These are phyloP conservation scores for Stevia rebaudiana DNA, from an alignment of 140 eudicot genomes.

Conservation along the genomic window DNA sequence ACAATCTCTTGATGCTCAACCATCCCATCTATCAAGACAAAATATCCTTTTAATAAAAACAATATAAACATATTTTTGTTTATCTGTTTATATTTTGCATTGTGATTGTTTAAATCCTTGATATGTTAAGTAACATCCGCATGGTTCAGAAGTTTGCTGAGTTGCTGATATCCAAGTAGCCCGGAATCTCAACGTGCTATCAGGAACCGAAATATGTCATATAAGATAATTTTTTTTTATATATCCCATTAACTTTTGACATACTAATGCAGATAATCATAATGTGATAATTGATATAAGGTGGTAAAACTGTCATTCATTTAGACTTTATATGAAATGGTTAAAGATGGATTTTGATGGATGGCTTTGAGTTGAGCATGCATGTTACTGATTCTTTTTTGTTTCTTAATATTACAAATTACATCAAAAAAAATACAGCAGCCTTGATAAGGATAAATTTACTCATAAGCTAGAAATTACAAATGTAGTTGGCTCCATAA, in stretches of 20 bases:
- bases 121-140: constrained; percentile 37
- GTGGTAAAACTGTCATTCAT: neutral
- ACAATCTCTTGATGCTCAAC: constrained; percentile 71
- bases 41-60: constrained; percentile 51
- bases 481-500: too few relatives aligned
- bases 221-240: constrained; percentile 27
- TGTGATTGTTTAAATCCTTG: constrained; percentile 40
- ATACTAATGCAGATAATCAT: constrained; percentile 1
- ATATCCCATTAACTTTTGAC: constrained; percentile 12
- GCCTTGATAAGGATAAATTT: too few relatives aligned
- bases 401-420: too few relatives aligned
- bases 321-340: neutral
- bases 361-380: neutral
- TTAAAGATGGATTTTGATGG: neutral
- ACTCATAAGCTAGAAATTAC: too few relatives aligned
- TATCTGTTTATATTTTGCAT: neutral
- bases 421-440: too few relatives aligned
- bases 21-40: constrained; percentile 65
- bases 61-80: neutral
- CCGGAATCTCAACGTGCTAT: constrained; percentile 5
- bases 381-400: too few relatives aligned
- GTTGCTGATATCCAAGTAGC: constrained; percentile 36
- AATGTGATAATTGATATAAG: neutral
- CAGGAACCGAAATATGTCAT: constrained; percentile 18
- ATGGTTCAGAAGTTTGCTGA: constrained; percentile 54